phyloP scores from a whole-genome alignment of 495 filamentous ascomycete genomes.

The Entonaema liquescens region DNA sequence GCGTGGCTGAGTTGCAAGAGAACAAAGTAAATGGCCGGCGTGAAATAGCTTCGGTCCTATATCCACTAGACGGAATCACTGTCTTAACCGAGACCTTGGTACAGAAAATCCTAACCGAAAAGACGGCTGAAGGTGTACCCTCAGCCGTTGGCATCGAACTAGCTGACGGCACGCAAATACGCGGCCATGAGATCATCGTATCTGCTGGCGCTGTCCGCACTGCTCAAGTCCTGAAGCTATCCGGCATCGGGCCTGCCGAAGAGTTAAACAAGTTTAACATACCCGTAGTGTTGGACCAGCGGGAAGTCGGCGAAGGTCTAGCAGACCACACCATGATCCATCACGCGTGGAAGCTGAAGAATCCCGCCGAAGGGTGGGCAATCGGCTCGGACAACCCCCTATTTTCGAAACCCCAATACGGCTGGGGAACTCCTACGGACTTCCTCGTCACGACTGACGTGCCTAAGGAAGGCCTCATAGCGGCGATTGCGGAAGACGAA shows the following conservation, averaged over 20 bases:
- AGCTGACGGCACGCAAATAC: constrained; percentile 28
- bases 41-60: constrained; percentile 45
- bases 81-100: constrained; percentile 45
- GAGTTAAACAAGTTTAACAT: constrained; percentile 58
- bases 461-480: constrained; percentile 34
- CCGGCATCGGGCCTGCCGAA: constrained; percentile 61
- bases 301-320: constrained; percentile 58
- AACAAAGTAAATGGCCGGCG: constrained; percentile 48
- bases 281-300: constrained; percentile 53
- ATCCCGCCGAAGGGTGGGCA: constrained; percentile 45
- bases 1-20: constrained; percentile 46
- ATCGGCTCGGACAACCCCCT: constrained; percentile 41
- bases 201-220: constrained; percentile 60
- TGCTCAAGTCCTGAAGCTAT: constrained; percentile 65
- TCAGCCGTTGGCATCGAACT: constrained; percentile 40
- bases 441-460: constrained; percentile 41
- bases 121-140: neutral
- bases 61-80: constrained; percentile 41
- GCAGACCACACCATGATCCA: constrained; percentile 40
- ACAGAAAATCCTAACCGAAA: constrained; percentile 32
- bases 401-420: constrained; percentile 44
- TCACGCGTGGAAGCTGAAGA: constrained; percentile 48
- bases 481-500: neutral
- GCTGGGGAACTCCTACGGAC: constrained; percentile 14
- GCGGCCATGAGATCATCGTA: constrained; percentile 57